Conservation (phyloP, 495 filamentous ascomycete species). For the Aspergillus hancockii region DNA sequence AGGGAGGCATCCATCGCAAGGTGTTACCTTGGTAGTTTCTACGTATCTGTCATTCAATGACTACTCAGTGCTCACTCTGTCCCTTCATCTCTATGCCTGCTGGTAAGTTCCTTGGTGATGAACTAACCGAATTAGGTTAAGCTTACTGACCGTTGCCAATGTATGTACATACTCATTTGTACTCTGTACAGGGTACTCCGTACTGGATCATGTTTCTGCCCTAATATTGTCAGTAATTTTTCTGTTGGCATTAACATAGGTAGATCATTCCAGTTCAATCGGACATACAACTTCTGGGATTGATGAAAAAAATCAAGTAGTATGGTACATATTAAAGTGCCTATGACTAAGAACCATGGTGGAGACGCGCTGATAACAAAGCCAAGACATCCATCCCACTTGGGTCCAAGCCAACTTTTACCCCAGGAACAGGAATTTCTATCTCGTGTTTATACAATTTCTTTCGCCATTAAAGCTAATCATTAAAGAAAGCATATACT, state of each 20-base stretch:
- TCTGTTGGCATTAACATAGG: too few relatives aligned
- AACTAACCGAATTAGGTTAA: neutral
- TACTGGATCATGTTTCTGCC: too few relatives aligned
- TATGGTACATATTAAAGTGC: neutral
- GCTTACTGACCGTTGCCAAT: too few relatives aligned
- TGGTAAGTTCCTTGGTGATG: too few relatives aligned
- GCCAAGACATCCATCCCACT: conserved; percentile 24
- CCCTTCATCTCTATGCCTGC: too few relatives aligned
- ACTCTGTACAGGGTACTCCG: neutral
- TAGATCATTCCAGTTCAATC: neutral
- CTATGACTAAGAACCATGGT: conserved; percentile 1
- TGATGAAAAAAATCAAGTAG: too few relatives aligned
- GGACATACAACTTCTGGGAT: too few relatives aligned
- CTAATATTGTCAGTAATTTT: too few relatives aligned
- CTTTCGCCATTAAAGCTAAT: neutral
- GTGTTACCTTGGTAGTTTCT: too few relatives aligned
- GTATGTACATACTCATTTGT: too few relatives aligned
- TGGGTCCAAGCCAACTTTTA: conserved; percentile 7
- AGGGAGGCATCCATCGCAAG: neutral
- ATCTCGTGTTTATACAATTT: neutral
- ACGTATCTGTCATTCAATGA: too few relatives aligned
- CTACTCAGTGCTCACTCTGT: too few relatives aligned
- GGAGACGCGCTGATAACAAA: conserved; percentile 20
- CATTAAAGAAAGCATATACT: neutral
- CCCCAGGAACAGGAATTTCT: neutral